Percentiles rank a stretch among this genome's conserved stretches.
phyloP scores from a whole-genome alignment of 1,139 yeast genomes.

The Hyphopichia pseudoburtonii region DNA sequence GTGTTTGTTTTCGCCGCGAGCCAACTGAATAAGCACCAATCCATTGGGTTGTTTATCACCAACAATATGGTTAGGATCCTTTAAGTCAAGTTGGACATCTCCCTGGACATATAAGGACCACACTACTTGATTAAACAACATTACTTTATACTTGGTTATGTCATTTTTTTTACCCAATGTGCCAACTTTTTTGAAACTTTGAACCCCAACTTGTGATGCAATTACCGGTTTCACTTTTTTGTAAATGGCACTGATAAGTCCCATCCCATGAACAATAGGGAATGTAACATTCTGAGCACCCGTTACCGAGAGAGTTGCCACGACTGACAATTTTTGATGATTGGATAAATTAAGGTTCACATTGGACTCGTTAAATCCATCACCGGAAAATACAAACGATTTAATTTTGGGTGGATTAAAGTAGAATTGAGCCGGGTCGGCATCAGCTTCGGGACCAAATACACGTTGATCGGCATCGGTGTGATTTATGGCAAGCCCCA shows the following conservation, averaged over 20 bases:
- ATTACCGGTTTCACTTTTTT: slow-evolving; percentile 53
- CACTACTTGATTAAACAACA: slow-evolving; percentile 39
- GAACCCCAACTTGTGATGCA: slow-evolving; percentile 65
- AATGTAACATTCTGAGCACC: slow-evolving; percentile 22
- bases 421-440: slow-evolving; percentile 41
- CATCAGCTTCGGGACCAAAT: slow-evolving; percentile 42
- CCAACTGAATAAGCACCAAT: slow-evolving; percentile 41
- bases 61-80: slow-evolving; percentile 55
- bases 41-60: slow-evolving; percentile 33
- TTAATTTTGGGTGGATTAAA: slow-evolving; percentile 49
- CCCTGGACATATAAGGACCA: slow-evolving; percentile 41
- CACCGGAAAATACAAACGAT: slow-evolving; percentile 41
- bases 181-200: slow-evolving; percentile 32
- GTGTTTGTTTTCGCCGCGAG: slow-evolving; percentile 39
- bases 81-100: slow-evolving; percentile 39
- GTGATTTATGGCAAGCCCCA: slow-evolving; percentile 45
- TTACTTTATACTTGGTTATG: slow-evolving; percentile 29
- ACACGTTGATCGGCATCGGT: slow-evolving; percentile 43
- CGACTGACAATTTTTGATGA: slow-evolving; percentile 37
- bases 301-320: slow-evolving; percentile 19
- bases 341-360: slow-evolving; percentile 23
- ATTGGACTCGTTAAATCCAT: slow-evolving; percentile 21
- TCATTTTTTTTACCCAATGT: slow-evolving; percentile 14
- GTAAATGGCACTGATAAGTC: slow-evolving; percentile 64
- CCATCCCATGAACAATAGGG: slow-evolving; percentile 62